A percentile compares a stretch with the other conserved stretches of the same genome.
phyloP scores from a whole-genome alignment of 2,329 filamentous ascomycete species.

The Ceratocystis papillata region DNA sequence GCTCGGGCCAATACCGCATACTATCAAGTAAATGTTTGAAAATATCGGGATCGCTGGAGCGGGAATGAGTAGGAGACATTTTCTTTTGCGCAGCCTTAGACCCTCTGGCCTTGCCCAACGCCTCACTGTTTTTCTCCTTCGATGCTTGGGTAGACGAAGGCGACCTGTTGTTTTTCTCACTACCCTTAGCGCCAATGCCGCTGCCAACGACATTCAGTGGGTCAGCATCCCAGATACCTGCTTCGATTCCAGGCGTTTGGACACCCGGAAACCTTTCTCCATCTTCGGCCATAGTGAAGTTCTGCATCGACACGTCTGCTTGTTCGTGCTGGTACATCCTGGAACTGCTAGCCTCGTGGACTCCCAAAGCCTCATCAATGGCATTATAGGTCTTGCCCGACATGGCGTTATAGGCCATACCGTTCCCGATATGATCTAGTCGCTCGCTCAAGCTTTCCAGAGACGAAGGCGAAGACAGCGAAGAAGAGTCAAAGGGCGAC shows the following conservation, averaged over 20 bases:
- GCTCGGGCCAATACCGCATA: constrained; percentile 19
- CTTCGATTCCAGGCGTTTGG: constrained; percentile 3
- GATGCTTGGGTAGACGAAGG: background rate
- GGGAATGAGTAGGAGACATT: background rate
- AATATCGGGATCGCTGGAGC: constrained; percentile 6
- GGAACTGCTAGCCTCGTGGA: background rate
- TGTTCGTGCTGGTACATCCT: background rate
- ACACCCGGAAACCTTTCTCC: constrained; percentile 7
- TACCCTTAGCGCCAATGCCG: background rate
- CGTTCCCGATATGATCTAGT: constrained; percentile 14
- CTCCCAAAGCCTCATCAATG: constrained; percentile 1
- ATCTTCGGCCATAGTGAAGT: background rate
- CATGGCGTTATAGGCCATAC: constrained; percentile 12
- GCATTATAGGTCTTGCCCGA: constrained; percentile 10
- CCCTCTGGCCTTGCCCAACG: background rate
- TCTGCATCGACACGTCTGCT: background rate
- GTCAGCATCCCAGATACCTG: constrained; percentile 22
- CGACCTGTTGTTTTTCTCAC: background rate
- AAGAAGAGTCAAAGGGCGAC: background rate
- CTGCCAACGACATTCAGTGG: constrained; percentile 18
- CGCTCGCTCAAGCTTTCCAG: constrained; percentile 14
- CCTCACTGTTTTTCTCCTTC: background rate
- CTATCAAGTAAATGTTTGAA: constrained; percentile 15
- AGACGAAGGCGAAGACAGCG: background rate
- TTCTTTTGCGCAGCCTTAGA: background rate